Percentiles rank a stretch among this genome's conserved stretches.
Conservation (phyloP, 2,329 filamentous ascomycete species). For the Setomelanomma holmii region DNA sequence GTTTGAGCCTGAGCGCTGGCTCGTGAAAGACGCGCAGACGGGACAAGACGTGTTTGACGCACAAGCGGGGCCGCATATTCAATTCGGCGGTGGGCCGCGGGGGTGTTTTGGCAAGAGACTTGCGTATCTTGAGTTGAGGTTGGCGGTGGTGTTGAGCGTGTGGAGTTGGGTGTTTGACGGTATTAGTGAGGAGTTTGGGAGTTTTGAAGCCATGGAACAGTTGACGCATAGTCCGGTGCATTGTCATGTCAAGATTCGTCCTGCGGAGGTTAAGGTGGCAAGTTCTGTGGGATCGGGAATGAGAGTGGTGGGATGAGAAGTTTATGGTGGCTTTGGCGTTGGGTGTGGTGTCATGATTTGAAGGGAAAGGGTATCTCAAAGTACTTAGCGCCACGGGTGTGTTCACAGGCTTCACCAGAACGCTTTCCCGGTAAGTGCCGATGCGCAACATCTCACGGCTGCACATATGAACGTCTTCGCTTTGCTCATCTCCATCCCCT, state of each 20-base stretch:
- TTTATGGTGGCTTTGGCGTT: too few relatives aligned
- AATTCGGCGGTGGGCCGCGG: constrained; percentile 34
- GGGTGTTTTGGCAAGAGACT: constrained; percentile 35
- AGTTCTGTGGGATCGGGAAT: too few relatives aligned
- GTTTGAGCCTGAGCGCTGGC: constrained; percentile 53
- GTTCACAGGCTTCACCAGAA: too few relatives aligned
- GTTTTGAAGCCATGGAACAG: constrained; percentile 29
- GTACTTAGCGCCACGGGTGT: too few relatives aligned
- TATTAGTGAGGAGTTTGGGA: constrained; percentile 24
- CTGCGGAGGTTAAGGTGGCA: too few relatives aligned
- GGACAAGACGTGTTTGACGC: constrained; percentile 22
- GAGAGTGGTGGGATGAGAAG: too few relatives aligned
- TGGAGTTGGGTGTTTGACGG: constrained; percentile 38
- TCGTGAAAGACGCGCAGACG: constrained; percentile 29
- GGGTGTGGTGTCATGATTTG: too few relatives aligned
- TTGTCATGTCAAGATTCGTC: constrained; percentile 28
- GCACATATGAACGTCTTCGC: too few relatives aligned
- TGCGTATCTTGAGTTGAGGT: constrained; percentile 35
- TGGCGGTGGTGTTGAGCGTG: constrained; percentile 34
- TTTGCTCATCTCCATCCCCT: too few relatives aligned
- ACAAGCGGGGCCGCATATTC: constrained; percentile 27
- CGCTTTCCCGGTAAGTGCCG: too few relatives aligned
- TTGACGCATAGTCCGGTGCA: constrained; percentile 36
- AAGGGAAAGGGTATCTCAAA: too few relatives aligned
- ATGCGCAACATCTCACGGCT: too few relatives aligned